Conservation (phyloP, 495 filamentous ascomycete species). For the Xanthoparmelia taractica region DNA sequence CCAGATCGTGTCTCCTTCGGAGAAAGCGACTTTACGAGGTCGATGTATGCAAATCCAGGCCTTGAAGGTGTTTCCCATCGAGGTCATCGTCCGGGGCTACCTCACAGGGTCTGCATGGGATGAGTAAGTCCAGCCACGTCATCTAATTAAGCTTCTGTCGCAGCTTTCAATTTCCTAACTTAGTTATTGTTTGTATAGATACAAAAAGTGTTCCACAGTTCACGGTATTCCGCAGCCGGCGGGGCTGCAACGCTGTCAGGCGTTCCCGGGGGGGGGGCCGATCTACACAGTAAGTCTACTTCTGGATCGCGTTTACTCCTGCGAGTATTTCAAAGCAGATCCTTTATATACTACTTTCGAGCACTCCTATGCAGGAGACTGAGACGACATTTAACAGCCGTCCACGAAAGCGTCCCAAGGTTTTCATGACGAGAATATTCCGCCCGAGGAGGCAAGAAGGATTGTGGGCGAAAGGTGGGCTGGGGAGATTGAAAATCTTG, state of each 20-base stretch:
- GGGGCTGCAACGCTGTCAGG: neutral
- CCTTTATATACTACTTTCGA: neutral
- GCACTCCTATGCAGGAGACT: neutral
- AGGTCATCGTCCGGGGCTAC: constrained; percentile 85
- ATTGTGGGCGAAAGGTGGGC: constrained; percentile 1
- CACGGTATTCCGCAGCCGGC: constrained; percentile 54
- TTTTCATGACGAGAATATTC: neutral
- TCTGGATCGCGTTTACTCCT: neutral
- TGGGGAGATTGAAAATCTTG: neutral
- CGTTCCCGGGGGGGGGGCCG: neutral
- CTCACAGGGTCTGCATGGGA: constrained; percentile 86
- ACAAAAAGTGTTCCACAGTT: constrained; percentile 62
- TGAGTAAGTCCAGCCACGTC: constrained; percentile 35
- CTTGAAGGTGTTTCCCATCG: constrained; percentile 73
- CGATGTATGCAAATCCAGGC: constrained; percentile 71
- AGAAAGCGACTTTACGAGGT: neutral
- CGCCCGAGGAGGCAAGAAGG: neutral
- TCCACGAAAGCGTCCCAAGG: neutral
- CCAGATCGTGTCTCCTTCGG: neutral
- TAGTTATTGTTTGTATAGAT: constrained; percentile 24
- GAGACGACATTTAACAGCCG: neutral
- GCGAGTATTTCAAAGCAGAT: neutral
- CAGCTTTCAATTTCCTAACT: neutral
- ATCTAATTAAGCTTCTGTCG: no score
- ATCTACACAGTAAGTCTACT: no score